phyloP scores from a whole-genome alignment of 2,329 filamentous ascomycete genomes.

The Sclerotinia borealis region DNA sequence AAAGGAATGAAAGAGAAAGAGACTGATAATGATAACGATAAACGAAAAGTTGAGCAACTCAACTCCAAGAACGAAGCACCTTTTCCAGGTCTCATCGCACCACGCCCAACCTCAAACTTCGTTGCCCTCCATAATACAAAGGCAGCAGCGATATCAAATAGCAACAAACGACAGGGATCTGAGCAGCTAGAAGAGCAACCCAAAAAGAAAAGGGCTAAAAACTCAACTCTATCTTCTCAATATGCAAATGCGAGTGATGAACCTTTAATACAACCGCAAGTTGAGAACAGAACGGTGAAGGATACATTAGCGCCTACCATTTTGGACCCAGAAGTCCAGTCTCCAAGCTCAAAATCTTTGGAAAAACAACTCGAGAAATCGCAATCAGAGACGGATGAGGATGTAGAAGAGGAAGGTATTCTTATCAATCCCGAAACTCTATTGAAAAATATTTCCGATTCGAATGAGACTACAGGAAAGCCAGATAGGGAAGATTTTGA shows the following conservation, averaged over 20 bases:
- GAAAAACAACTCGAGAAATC: neutral
- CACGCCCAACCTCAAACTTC: neutral
- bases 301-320: neutral
- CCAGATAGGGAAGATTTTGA: neutral
- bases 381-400: neutral
- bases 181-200: neutral
- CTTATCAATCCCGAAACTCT: neutral
- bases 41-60: neutral
- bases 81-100: neutral
- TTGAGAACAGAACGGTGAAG: neutral
- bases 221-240: neutral
- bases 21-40: neutral
- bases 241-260: neutral
- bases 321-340: neutral
- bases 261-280: neutral
- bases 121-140: neutral
- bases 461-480: neutral
- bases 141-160: neutral
- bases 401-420: neutral
- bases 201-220: neutral
- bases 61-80: neutral
- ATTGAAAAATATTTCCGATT: neutral
- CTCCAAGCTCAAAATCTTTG: neutral
- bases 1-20: neutral
- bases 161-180: neutral